Evolutionary conservation across 345 rosid genomes (phyloP).

Genomic region (Dipteronia sinensis): DNA sequence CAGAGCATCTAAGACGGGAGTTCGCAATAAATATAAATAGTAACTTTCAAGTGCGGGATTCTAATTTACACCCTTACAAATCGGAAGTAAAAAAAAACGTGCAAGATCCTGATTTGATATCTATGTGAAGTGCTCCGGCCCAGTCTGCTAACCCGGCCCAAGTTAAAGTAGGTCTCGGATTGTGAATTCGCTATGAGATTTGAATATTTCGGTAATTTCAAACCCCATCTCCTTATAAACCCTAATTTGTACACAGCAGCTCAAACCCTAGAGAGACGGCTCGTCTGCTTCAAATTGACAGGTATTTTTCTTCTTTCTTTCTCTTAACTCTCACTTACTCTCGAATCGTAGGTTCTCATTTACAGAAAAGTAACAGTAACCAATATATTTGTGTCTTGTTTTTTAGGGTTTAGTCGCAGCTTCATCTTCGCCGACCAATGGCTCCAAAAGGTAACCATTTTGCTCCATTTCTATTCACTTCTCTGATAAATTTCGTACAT

Average conservation of each 20-base stretch:
- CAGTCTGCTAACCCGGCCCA: too few relatives aligned
- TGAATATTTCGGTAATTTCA: conserved; percentile 23
- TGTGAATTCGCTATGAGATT: neutral
- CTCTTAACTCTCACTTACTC: neutral
- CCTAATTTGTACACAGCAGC: conserved; percentile 11
- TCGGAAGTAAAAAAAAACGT: too few relatives aligned
- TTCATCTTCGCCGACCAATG: conserved; percentile 18
- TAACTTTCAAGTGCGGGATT: too few relatives aligned
- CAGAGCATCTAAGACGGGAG: too few relatives aligned
- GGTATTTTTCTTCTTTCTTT: conserved; percentile 21
- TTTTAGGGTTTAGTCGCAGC: conserved; percentile 1
- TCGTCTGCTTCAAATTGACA: conserved; percentile 20
- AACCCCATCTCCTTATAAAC: conserved; percentile 23
- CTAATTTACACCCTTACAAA: too few relatives aligned
- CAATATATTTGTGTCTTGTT: neutral
- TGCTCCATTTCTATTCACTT: neutral
- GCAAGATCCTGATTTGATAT: too few relatives aligned
- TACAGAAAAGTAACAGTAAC: too few relatives aligned
- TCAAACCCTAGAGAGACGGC: conserved; percentile 37
- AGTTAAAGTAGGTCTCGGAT: too few relatives aligned
- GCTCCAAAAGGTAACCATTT: conserved; percentile 20
- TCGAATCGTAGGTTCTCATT: too few relatives aligned
- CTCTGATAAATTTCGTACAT: neutral
- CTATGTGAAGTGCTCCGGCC: too few relatives aligned
- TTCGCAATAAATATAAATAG: too few relatives aligned